Conservation (phyloP, 1,284 basidiomycete species). For the Malassezia psittaci region DNA sequence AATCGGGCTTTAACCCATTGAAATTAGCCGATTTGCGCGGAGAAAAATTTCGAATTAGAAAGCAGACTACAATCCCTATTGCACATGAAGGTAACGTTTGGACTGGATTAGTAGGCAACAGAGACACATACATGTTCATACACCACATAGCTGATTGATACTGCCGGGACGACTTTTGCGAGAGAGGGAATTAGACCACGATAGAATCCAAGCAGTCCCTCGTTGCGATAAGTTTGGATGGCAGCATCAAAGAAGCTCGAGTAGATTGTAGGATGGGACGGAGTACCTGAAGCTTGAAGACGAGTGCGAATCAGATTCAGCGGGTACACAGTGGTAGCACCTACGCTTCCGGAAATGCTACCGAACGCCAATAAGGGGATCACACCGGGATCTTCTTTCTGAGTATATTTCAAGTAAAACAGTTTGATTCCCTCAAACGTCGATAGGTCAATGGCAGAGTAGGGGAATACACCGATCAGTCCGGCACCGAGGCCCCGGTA, state of each 20-base stretch:
- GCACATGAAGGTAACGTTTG: neutral
- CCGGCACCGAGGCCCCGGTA: constrained; percentile 74
- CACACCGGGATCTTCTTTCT: constrained; percentile 49
- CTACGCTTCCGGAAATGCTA: constrained; percentile 48
- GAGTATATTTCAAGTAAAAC: constrained; percentile 48
- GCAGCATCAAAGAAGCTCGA: constrained; percentile 77
- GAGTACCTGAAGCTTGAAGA: constrained; percentile 75
- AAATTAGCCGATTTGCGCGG: no score
- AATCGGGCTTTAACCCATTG: no score
- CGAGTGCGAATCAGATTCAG: constrained; percentile 71
- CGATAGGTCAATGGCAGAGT: constrained; percentile 50
- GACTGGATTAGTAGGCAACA: neutral
- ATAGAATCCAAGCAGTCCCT: constrained; percentile 92
- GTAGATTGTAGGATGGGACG: constrained; percentile 53
- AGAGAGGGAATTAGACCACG: constrained; percentile 79
- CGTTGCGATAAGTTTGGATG: constrained; percentile 66
- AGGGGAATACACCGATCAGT: constrained; percentile 50
- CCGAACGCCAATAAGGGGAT: constrained; percentile 49
- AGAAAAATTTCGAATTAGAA: neutral
- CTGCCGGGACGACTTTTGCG: constrained; percentile 56
- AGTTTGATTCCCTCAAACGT: constrained; percentile 51
- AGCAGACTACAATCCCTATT: neutral
- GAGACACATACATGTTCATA: constrained; percentile 28
- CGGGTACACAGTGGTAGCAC: constrained; percentile 49
- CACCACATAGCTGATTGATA: constrained; percentile 45